Evolutionary conservation across 768 basidiomycete species (phyloP), one percentile per base, ranked within the genome.

Genomic region (Fomitopsis pulvina): DNA sequence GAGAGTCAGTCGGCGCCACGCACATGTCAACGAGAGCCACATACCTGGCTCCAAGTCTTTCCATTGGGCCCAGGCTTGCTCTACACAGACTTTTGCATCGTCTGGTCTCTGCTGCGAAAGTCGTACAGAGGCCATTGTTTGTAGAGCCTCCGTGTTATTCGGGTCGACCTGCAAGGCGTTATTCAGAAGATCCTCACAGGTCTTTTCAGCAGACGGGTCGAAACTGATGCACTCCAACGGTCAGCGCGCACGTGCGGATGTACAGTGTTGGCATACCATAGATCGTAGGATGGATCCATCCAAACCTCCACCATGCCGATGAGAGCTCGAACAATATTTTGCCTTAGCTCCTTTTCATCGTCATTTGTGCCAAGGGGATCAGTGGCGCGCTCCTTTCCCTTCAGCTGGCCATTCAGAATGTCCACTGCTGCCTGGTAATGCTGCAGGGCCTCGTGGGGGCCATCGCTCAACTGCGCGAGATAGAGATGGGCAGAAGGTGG

Each of bases 231-330:
- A 1, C 26, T 12, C 18, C 28, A n/a, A n/a, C 24, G 16, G 38
- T 14, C 25, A 9, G 9, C 4, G 9, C 10, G 12, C 18, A 10
- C 14, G 3, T 14, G 1, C 20, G 14, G 10, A 16, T 4, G 12
- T 12, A 10, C 7, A 32, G 24, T n/a, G 11, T 39, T 32, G 27
- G 62, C 80, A 45, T 59, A 86, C 92, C 92, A 94, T 44, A 95
- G 72, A 73, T 94, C 91, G 56, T 85, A 84, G 1, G 77, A 76
- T 26, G 87, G 87, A 59, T 93, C 88, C 92, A 96, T 95, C 92
- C 92, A 96, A 14, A 94, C 87, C 63, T 95, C 93, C 22, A 94
- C 85, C 77, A 93, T 92, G 7, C 86, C 87, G 26, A 92, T 76
- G 20, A 93, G 75, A 7, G 89, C 90, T 34, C 85, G 75, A 10